phyloP scores from a whole-genome alignment of 129 eudicot species.

The Rutidosis leptorrhynchoides region DNA sequence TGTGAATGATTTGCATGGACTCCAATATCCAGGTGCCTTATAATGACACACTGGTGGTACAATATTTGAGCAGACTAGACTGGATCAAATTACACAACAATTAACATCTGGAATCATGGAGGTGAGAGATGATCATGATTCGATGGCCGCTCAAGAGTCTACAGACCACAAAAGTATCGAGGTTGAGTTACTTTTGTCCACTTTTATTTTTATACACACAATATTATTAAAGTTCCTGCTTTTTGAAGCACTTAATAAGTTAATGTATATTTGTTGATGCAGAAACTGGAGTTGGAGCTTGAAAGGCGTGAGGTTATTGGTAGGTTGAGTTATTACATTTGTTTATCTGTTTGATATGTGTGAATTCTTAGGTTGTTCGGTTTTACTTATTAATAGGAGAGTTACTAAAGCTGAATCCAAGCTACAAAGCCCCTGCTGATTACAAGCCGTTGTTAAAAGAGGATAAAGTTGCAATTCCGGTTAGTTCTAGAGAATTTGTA shows the following conservation, averaged over 20 bases:
- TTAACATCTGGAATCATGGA: conserved; percentile 55
- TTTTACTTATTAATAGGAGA: conserved; percentile 58
- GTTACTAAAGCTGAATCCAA: conserved; percentile 77
- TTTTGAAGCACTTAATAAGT: conserved; percentile 23
- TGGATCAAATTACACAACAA: conserved; percentile 76
- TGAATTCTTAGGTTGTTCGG: conserved; percentile 1
- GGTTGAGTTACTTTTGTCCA: conserved; percentile 35
- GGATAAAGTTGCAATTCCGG: conserved; percentile 83
- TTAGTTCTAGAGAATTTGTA: conserved; percentile 38
- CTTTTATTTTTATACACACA: not conserved
- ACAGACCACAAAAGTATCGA: conserved; percentile 31
- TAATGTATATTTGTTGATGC: conserved; percentile 21
- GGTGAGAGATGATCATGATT: conserved; percentile 35
- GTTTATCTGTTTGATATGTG: not conserved
- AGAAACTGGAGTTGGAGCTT: conserved; percentile 66
- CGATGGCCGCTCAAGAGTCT: conserved; percentile 27
- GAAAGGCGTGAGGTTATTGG: conserved; percentile 94
- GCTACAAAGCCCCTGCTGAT: conserved; percentile 72
- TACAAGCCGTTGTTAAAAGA: conserved; percentile 84
- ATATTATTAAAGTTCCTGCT: not conserved
- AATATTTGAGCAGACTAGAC: conserved; percentile 95
- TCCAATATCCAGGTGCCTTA: conserved; percentile 63
- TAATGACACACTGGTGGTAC: conserved; percentile 75
- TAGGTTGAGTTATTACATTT: conserved; percentile 35
- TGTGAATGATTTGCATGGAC: conserved; percentile 66